phyloP scores from a whole-genome alignment of 352 stramenopile species.

The Phytophthora syringae region DNA sequence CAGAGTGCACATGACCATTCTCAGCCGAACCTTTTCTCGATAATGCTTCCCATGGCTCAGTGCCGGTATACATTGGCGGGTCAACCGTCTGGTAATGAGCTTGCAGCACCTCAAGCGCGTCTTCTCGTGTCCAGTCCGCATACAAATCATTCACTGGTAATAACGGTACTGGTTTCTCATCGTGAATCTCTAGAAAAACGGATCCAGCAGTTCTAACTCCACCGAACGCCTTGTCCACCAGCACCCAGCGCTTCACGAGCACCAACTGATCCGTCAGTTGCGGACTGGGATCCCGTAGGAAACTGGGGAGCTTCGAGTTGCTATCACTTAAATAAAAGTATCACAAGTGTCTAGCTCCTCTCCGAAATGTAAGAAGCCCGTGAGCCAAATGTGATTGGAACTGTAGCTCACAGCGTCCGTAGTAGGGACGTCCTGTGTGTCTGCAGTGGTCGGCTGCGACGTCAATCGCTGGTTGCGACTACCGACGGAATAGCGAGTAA shows the following conservation, averaged over 20 bases:
- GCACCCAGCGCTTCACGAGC: conserved; percentile 64
- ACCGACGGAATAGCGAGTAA: conserved; percentile 15
- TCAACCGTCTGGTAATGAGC: conserved; percentile 44
- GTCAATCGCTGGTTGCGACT: conserved; percentile 6
- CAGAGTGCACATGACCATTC: neutral
- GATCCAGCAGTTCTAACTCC: conserved; percentile 6
- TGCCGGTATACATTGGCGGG: conserved; percentile 52
- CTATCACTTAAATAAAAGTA: conserved; percentile 49
- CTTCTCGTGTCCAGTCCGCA: conserved; percentile 15
- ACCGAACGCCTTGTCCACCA: conserved; percentile 39
- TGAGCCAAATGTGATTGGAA: conserved; percentile 51
- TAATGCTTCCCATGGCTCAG: conserved; percentile 23
- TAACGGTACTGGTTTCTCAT: conserved; percentile 17
- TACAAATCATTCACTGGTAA: conserved; percentile 1
- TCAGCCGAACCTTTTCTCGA: neutral
- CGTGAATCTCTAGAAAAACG: conserved; percentile 54
- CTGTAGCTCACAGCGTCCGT: conserved; percentile 35
- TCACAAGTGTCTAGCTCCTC: conserved; percentile 22
- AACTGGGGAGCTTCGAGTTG: conserved; percentile 33
- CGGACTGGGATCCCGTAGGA: conserved; percentile 46
- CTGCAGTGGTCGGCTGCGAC: conserved; percentile 1
- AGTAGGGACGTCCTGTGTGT: neutral
- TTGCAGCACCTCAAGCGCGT: conserved; percentile 39
- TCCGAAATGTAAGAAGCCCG: conserved; percentile 52
- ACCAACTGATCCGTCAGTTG: conserved; percentile 55